Conservation (phyloP, 495 filamentous ascomycete species). For the Glonium stellatum region DNA sequence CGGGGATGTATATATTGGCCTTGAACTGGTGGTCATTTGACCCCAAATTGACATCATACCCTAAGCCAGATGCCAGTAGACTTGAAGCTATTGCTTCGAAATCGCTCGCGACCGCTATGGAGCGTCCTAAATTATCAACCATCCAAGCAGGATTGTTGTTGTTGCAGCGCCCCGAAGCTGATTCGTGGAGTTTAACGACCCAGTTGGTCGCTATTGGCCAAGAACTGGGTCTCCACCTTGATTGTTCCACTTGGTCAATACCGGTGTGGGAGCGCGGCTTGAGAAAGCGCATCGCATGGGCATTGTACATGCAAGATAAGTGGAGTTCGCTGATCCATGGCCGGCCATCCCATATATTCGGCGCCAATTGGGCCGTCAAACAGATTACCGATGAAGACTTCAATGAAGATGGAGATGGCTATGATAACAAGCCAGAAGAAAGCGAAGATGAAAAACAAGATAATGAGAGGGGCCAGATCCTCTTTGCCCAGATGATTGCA, state of each 20-base stretch:
- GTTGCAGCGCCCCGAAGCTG: conserved; percentile 78
- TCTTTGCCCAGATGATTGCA: conserved; percentile 68
- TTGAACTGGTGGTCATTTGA: conserved; percentile 84
- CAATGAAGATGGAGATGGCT: conserved; percentile 44
- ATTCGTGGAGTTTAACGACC: conserved; percentile 78
- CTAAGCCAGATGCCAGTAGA: conserved; percentile 64
- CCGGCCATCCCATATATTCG: conserved; percentile 74
- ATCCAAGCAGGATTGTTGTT: conserved; percentile 87
- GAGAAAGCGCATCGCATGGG: conserved; percentile 81
- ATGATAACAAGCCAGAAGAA: conserved; percentile 37
- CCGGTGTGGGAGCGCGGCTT: conserved; percentile 79
- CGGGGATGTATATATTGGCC: conserved; percentile 83
- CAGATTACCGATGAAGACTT: conserved; percentile 64
- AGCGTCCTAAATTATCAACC: conserved; percentile 82
- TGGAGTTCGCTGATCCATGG: conserved; percentile 85
- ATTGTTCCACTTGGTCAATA: conserved; percentile 82
- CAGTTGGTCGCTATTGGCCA: conserved; percentile 76
- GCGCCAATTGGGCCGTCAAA: conserved; percentile 76
- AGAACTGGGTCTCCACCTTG: conserved; percentile 78
- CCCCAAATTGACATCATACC: conserved; percentile 53
- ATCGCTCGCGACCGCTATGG: conserved; percentile 68
- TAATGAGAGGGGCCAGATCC: conserved; percentile 57
- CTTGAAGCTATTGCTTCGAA: conserved; percentile 72
- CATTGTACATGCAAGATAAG: conserved; percentile 87
- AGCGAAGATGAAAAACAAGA: conserved; percentile 41